Evolutionary conservation across 257 asterid genomes (phyloP).

Genomic region (Scutellaria baicalensis): DNA sequence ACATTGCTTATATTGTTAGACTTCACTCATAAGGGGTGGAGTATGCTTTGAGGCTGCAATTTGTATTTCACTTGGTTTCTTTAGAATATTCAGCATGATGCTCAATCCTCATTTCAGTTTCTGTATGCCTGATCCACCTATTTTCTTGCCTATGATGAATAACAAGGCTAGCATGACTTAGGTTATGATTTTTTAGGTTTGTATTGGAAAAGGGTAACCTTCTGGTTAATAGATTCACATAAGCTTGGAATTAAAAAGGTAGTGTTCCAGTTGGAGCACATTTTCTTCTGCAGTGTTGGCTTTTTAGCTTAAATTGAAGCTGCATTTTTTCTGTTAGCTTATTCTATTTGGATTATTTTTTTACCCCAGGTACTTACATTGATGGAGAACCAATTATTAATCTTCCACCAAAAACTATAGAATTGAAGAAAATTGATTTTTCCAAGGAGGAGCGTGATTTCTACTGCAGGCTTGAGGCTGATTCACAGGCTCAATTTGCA

Average conservation of each 20-base stretch:
- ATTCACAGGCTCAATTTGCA: constrained; percentile 87
- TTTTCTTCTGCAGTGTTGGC: neutral
- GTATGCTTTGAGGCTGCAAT: neutral
- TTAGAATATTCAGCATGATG: neutral
- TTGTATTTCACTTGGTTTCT: neutral
- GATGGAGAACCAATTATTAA: constrained; percentile 88
- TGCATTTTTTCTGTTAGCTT: constrained; percentile 14
- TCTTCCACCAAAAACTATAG: constrained; percentile 79
- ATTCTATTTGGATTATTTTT: constrained; percentile 7
- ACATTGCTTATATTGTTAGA: neutral
- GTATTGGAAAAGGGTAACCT: neutral
- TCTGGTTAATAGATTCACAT: neutral
- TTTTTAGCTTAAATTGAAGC: neutral
- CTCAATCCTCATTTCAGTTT: neutral
- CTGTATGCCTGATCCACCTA: neutral
- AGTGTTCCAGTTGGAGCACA: neutral
- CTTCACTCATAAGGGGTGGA: neutral
- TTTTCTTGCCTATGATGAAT: neutral
- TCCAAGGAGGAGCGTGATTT: constrained; percentile 75
- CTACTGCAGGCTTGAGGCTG: constrained; percentile 78
- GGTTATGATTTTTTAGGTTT: neutral
- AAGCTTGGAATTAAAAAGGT: neutral
- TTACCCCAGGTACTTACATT: constrained; percentile 54
- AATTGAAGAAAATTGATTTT: constrained; percentile 71
- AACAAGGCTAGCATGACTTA: neutral